Evolutionary conservation across 768 basidiomycete species (phyloP), one percentile per base, ranked within the genome.

Genomic region (Hirschioporus abietinus): DNA sequence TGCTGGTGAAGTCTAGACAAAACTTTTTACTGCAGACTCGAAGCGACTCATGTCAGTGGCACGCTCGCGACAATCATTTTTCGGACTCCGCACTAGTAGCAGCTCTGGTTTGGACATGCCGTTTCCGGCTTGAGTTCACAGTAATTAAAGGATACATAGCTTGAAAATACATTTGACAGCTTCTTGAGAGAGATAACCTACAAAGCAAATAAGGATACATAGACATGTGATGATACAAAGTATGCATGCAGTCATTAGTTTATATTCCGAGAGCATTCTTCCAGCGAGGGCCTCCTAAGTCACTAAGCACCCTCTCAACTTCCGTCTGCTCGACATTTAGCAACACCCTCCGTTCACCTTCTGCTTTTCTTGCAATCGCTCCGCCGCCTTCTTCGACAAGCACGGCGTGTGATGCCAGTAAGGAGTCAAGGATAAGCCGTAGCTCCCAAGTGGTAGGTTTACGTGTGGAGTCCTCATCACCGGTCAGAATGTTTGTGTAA

Each of bases 311-410:
- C 65, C 93, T 82, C 76, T 95, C 93, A 0, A 96, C 90, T 70
- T 97, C 95, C 0, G 80, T 80, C 68, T 88, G 86, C 74, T 96
- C 95, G 68, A 96, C 73, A 72, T 93, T 94, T n/a, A 96, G 78
- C 67, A 93, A 77, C 0, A 96, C 80, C 71, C 87, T 85, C 67
- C 91, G 80, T 66, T 95, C 93, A 7, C 80, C 83, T 59, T 83
- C 82, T 0, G 79, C 75, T 71, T 90, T 92, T 58, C 87, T 79
- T 60, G 79, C 71, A 0, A 81, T 81, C 1, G 79, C 78, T 17
- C 81, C 77, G 0, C 85, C 87, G 17, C 77, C 76, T 36, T 89
- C 86, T 69, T 95, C 92, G 63, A 89, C 80, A 1, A 93, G 77
- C 67, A 96, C 76, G 27, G 93, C 93, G 26, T 89, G 88, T 7